Evolutionary conservation across 768 basidiomycete species (phyloP).

Genomic region (Mycena floridula): DNA sequence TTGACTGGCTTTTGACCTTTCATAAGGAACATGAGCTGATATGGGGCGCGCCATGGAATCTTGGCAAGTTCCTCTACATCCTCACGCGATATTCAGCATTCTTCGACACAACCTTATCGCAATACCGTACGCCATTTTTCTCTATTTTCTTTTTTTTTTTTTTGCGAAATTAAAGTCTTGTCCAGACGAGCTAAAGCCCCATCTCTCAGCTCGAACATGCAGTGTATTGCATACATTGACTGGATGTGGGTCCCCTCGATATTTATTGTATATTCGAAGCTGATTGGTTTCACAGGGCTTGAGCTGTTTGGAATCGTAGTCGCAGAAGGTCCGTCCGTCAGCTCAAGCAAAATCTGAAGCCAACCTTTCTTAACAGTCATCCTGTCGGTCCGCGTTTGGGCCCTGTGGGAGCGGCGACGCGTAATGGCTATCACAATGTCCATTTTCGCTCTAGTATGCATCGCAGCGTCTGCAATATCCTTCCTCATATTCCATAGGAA

Average conservation of each 20-base stretch:
- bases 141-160: too few relatives aligned
- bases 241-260: conserved; percentile 1
- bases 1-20: conserved; percentile 17
- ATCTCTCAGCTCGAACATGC: background rate
- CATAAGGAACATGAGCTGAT: conserved; percentile 11
- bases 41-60: conserved; percentile 13
- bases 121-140: conserved; percentile 4
- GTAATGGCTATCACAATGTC: conserved; percentile 3
- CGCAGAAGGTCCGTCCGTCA: conserved; percentile 5
- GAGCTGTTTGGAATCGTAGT: conserved; percentile 6
- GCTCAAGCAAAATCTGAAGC: background rate
- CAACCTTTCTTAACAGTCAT: conserved; percentile 2
- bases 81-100: conserved; percentile 14
- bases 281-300: background rate
- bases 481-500: conserved; percentile 2
- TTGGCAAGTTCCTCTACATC: conserved; percentile 12
- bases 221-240: background rate
- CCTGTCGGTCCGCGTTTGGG: conserved; percentile 10
- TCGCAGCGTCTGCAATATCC: conserved; percentile 1
- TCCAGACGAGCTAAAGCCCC: too few relatives aligned
- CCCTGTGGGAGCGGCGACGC: conserved; percentile 6
- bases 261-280: background rate
- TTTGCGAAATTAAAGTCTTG: too few relatives aligned
- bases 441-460: background rate
- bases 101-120: conserved; percentile 5